Evolutionary conservation across 1,284 basidiomycete genomes (phyloP).

Genomic region (Pyrrhoderma lamaoense): DNA sequence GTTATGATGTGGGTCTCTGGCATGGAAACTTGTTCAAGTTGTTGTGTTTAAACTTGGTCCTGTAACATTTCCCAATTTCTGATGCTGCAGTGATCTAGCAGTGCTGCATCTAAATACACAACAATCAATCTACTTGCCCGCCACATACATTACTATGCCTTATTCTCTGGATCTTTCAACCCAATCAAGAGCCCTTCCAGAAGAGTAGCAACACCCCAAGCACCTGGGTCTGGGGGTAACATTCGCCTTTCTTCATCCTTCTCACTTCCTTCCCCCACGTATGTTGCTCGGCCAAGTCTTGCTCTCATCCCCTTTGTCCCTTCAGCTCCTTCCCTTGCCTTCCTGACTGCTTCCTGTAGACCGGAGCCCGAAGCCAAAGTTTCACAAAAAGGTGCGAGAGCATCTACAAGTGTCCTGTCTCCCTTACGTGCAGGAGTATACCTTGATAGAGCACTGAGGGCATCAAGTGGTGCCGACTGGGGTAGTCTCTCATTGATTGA

Average conservation of each 20-base stretch:
- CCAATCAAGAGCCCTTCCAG: constrained; percentile 33
- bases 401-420: constrained; percentile 48
- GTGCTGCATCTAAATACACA: too few species aligned
- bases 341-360: constrained; percentile 31
- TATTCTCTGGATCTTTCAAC: too few species aligned
- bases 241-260: constrained; percentile 22
- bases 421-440: constrained; percentile 48
- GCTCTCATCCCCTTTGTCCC: constrained; percentile 40
- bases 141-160: too few species aligned
- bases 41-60: too few species aligned
- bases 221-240: constrained; percentile 45
- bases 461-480: constrained; percentile 27
- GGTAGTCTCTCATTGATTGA: constrained; percentile 4
- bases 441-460: constrained; percentile 29
- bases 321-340: constrained; percentile 38
- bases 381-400: constrained; percentile 41
- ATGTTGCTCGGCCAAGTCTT: constrained; percentile 42
- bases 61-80: too few species aligned
- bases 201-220: constrained; percentile 41
- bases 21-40: too few species aligned
- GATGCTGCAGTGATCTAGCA: too few species aligned
- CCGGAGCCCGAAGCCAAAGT: constrained; percentile 26
- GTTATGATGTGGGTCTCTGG: too few species aligned
- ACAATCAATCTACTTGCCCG: too few species aligned
- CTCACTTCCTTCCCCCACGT: constrained; percentile 34